Conservation (phyloP, 305 asterid genomes). For the Plantago lanceolata region DNA sequence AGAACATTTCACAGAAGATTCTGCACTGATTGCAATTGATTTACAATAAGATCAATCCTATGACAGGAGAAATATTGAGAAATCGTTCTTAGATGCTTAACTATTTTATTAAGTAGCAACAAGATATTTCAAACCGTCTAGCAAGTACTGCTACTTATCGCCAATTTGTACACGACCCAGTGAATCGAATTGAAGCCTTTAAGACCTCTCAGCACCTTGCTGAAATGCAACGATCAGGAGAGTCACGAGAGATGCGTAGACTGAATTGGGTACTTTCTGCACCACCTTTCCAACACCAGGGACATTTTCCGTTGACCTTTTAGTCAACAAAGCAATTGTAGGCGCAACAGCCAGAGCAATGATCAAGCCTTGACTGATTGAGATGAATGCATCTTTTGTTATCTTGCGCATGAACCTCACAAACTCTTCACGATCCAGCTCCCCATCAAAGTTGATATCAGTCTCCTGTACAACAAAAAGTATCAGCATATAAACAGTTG, state of each 20-base stretch:
- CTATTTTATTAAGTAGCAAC: constrained; percentile 5
- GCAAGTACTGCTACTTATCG: background rate
- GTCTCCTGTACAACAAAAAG: constrained; percentile 44
- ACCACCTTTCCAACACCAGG: constrained; percentile 80
- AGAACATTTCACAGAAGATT: background rate
- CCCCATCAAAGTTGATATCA: constrained; percentile 79
- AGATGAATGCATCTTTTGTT: constrained; percentile 62
- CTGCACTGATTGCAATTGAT: background rate
- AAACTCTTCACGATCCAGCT: constrained; percentile 70
- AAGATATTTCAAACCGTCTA: background rate
- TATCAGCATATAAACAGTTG: too few relatives aligned
- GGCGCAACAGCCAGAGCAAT: constrained; percentile 80
- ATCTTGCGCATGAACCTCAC: constrained; percentile 48
- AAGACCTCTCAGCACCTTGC: constrained; percentile 42
- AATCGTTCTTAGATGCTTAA: background rate
- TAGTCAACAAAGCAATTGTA: constrained; percentile 70
- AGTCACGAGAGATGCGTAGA: constrained; percentile 77
- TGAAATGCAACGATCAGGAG: constrained; percentile 61
- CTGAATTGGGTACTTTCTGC: constrained; percentile 70
- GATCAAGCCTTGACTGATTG: constrained; percentile 70
- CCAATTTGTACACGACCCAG: constrained; percentile 16
- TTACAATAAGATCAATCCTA: constrained; percentile 1
- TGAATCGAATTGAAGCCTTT: constrained; percentile 13
- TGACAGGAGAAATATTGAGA: constrained; percentile 1
- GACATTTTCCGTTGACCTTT: constrained; percentile 72